These are phyloP conservation scores for Leptographium galeiforme DNA, from an alignment of 2,329 filamentous ascomycete species.

Conservation along the genomic window DNA sequence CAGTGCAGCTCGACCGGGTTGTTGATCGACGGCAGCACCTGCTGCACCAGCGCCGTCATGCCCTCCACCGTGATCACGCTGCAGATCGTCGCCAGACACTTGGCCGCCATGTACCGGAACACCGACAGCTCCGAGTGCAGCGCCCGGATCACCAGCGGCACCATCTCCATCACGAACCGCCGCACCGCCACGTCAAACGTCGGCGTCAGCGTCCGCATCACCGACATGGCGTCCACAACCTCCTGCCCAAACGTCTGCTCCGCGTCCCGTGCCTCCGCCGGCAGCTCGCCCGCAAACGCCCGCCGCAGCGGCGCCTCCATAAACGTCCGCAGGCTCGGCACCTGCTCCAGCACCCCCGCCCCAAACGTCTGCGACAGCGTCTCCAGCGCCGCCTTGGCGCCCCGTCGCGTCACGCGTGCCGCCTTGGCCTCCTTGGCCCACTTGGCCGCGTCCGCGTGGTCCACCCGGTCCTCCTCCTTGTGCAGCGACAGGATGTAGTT, in stretches of 20 bases:
- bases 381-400: slow-evolving; percentile 88
- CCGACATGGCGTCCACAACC: slow-evolving; percentile 86
- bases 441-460: slow-evolving; percentile 79
- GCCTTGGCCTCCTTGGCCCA: slow-evolving; percentile 83
- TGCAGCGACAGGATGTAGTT: slow-evolving; percentile 81
- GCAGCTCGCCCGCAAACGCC: slow-evolving; percentile 61
- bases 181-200: slow-evolving; percentile 66
- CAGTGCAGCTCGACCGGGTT: slow-evolving; percentile 80
- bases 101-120: slow-evolving; percentile 90
- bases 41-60: slow-evolving; percentile 91
- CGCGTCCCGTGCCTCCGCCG: slow-evolving; percentile 58
- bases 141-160: slow-evolving; percentile 77
- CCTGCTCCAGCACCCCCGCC: slow-evolving; percentile 59
- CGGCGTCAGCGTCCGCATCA: slow-evolving; percentile 84
- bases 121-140: slow-evolving; percentile 81
- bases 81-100: slow-evolving; percentile 93
- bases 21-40: slow-evolving; percentile 80
- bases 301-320: slow-evolving; percentile 70
- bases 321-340: slow-evolving; percentile 66
- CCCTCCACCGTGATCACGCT: slow-evolving; percentile 90
- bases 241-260: slow-evolving; percentile 73
- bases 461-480: slow-evolving; percentile 91
- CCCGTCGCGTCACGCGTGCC: slow-evolving; percentile 78
- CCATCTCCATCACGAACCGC: slow-evolving; percentile 66
- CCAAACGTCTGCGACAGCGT: slow-evolving; percentile 74